Base-by-base conservation (phyloP, 2,329 filamentous ascomycete genomes). In the Penicillium corylophilum region DNA sequence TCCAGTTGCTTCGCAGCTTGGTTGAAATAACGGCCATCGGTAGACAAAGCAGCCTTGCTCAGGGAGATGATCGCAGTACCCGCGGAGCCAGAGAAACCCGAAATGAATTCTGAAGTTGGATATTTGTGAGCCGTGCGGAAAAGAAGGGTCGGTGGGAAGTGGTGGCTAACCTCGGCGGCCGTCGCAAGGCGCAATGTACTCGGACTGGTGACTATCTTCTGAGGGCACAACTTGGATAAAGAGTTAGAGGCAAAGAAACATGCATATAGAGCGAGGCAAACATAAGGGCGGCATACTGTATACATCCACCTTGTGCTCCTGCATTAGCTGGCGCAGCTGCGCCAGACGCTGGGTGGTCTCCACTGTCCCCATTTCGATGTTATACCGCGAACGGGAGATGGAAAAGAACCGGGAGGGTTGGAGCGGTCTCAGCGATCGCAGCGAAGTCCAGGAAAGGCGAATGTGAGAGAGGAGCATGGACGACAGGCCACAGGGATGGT, bases 181-280 rank as follows among this genome's bases (percentile, higher is more conserved):
- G 77, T 99, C 94, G 70, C 90, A 96, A n/a, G 87, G 86, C 45
- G 94, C 94, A 71, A 96, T 96, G 74, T 99, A 99, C 77, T 99
- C 94, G 61, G 93, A 97, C 62, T 93, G 90, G 71, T 99, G 94
- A 69, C 90, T 93, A 71, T 99, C 94, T 82, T 97, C 94, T 29
- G 93, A 96, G 0, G 94, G 94, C 6, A 97, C 83, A 68, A 99
- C 93, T 97, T 55, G 61, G 56, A 40, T 24, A 26, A 59, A 67
- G 62, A 80, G 75, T 64, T 58, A 59, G 57, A 22, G 12, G 50
- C 48, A n/a, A 39, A 55, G 10, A 4, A 6, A 44, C 43, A 16
- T 16, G n/a, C 31, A 22, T 29, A 16, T 42, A 46, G 15, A 39
- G 51, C 40, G 31, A 35, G 9, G 8, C 16, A 20, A 20, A 18